Evolutionary conservation across 352 stramenopile species (phyloP).

Genomic region (Phytopythium sindhum): DNA sequence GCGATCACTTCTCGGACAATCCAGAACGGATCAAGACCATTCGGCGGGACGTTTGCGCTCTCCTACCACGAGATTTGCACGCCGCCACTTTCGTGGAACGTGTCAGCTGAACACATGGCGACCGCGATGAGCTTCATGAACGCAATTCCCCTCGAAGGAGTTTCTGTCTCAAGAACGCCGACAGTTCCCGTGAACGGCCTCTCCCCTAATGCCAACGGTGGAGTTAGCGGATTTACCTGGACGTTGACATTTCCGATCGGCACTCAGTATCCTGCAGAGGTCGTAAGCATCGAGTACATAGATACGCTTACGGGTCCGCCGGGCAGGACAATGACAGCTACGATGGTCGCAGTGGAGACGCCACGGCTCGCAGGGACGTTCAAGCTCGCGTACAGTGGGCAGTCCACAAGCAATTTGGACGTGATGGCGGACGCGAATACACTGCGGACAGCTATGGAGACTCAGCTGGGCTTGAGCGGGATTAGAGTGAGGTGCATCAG

Average conservation of each 20-base stretch:
- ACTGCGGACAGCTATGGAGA: slow-evolving; percentile 27
- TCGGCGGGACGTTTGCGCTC: slow-evolving; percentile 50
- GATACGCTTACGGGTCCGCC: slow-evolving; percentile 28
- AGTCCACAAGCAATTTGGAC: slow-evolving; percentile 32
- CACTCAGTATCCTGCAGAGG: slow-evolving; percentile 24
- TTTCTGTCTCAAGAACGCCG: slow-evolving; percentile 36
- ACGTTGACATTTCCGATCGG: slow-evolving; percentile 49
- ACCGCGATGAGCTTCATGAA: slow-evolving; percentile 63
- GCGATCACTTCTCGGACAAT: slow-evolving; percentile 22
- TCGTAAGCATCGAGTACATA: slow-evolving; percentile 27
- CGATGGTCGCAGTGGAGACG: slow-evolving; percentile 32
- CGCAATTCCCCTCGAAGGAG: slow-evolving; percentile 50
- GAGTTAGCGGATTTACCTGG: slow-evolving; percentile 40
- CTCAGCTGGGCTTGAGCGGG: slow-evolving; percentile 12
- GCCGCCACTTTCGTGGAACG: slow-evolving; percentile 61
- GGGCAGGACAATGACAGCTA: slow-evolving; percentile 30
- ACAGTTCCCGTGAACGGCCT: slow-evolving; percentile 1
- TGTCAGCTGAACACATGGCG: slow-evolving; percentile 82
- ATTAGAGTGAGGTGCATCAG: slow-evolving; percentile 18
- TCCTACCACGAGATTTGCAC: slow-evolving; percentile 49
- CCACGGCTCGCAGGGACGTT: slow-evolving; percentile 37
- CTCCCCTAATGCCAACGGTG: not conserved
- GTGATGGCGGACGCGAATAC: slow-evolving; percentile 13
- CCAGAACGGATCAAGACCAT: slow-evolving; percentile 31
- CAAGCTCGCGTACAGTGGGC: slow-evolving; percentile 24